Evolutionary conservation across 2,329 filamentous ascomycete species (phyloP).

Genomic region (Sporothrix curviconia): DNA sequence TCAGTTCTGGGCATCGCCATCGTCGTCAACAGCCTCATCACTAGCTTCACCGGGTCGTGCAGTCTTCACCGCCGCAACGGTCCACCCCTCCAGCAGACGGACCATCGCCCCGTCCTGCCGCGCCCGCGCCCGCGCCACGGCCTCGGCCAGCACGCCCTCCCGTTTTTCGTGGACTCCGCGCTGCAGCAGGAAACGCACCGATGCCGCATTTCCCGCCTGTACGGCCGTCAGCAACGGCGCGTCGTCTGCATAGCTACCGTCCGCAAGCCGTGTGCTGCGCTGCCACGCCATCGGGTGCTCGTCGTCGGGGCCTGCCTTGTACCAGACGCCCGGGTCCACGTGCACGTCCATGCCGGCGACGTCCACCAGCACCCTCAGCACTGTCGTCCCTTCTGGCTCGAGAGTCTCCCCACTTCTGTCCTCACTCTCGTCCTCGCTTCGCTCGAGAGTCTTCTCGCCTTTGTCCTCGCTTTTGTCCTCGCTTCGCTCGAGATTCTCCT

Average conservation of each 20-base stretch:
- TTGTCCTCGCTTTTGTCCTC: not conserved
- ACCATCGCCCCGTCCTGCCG: not conserved
- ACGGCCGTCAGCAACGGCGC: constrained; percentile 5
- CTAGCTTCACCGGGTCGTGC: too few relatives aligned
- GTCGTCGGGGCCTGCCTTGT: constrained; percentile 1
- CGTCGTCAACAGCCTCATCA: too few relatives aligned
- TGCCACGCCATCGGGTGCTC: not conserved
- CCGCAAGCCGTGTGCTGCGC: not conserved
- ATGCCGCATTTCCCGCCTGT: not conserved
- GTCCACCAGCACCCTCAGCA: constrained; percentile 2
- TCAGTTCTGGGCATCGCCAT: not conserved
- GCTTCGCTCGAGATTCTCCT: not conserved
- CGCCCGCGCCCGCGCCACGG: not conserved
- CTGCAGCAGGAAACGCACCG: not conserved
- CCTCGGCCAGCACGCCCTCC: not conserved
- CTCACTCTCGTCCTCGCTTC: not conserved
- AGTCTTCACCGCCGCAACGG: too few relatives aligned
- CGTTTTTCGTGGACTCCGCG: not conserved
- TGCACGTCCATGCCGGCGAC: constrained; percentile 8
- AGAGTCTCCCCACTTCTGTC: too few relatives aligned
- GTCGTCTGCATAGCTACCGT: constrained; percentile 3
- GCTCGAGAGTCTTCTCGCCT: not conserved
- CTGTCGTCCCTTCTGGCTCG: not conserved
- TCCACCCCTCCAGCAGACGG: not conserved
- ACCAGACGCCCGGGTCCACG: not conserved